These are phyloP conservation scores for Chrysoporthe deuterocubensis DNA, from an alignment of 2,329 filamentous ascomycete genomes.

Conservation along the genomic window DNA sequence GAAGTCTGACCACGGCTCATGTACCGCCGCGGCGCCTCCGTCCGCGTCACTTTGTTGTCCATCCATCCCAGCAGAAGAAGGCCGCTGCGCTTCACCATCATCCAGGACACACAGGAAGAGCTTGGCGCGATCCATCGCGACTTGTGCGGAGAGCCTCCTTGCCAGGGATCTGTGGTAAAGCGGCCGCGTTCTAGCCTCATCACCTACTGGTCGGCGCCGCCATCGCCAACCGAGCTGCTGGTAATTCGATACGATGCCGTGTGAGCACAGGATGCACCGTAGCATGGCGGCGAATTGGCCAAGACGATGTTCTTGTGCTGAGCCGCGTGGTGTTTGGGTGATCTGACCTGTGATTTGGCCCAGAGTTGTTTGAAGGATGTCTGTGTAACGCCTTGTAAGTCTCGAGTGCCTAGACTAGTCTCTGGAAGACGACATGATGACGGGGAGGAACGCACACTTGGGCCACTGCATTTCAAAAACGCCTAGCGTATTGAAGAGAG, in stretches of 20 bases:
- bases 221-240: constrained; percentile 11
- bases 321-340: background rate
- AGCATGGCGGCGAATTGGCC: constrained; percentile 15
- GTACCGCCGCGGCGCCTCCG: constrained; percentile 1
- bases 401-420: background rate
- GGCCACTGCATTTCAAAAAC: constrained; percentile 26
- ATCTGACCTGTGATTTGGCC: constrained; percentile 6
- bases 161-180: background rate
- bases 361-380: constrained; percentile 16
- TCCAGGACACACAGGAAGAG: constrained; percentile 7
- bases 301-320: constrained; percentile 12
- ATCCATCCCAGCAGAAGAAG: background rate
- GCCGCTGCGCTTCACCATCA: background rate
- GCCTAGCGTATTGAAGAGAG: constrained; percentile 21
- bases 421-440: background rate
- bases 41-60: background rate
- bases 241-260: background rate
- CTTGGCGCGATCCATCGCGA: constrained; percentile 11
- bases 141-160: background rate
- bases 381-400: background rate
- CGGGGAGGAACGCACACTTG: constrained; percentile 8
- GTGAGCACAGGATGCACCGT: constrained; percentile 4
- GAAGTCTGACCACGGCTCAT: constrained; percentile 26
- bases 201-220: background rate
- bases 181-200: background rate